These are phyloP conservation scores for Akanthomyces muscarius DNA, from an alignment of 2,329 filamentous ascomycete species.

Conservation along the genomic window DNA sequence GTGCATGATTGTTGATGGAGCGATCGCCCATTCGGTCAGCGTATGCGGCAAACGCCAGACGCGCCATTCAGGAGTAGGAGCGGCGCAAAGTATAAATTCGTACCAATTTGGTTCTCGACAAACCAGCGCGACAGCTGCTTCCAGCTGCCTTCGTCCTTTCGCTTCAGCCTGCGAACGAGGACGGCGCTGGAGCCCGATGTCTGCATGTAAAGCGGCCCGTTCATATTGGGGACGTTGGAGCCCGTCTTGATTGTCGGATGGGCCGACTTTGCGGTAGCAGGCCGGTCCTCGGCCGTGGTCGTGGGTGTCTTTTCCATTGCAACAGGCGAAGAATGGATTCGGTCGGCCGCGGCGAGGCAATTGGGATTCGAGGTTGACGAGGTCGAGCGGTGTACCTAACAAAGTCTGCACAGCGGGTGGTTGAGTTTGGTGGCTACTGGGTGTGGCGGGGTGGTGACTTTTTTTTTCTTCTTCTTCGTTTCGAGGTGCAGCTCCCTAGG, in stretches of 20 bases:
- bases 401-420: background rate
- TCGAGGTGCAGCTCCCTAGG: background rate
- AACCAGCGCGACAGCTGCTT: conserved; percentile 64
- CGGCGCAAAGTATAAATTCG: conserved; percentile 28
- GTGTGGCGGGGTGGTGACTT: conserved; percentile 9
- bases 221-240: conserved; percentile 42
- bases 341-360: background rate
- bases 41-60: background rate
- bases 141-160: conserved; percentile 58
- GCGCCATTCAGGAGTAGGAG: conserved; percentile 4
- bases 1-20: background rate
- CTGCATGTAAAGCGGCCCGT: conserved; percentile 56
- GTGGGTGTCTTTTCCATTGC: conserved; percentile 13
- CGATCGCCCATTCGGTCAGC: background rate
- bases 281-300: background rate
- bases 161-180: conserved; percentile 54
- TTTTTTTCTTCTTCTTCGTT: conserved; percentile 1
- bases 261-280: conserved; percentile 22
- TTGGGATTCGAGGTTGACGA: background rate
- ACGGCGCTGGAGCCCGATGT: conserved; percentile 48
- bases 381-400: background rate
- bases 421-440: background rate
- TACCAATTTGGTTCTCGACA: conserved; percentile 78
- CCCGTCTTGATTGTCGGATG: conserved; percentile 29
- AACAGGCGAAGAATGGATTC: background rate